Percentiles rank a stretch among this genome's conserved stretches.
Conservation (phyloP, 2,329 filamentous ascomycete genomes). For the Fusarium brevicatenulatum region DNA sequence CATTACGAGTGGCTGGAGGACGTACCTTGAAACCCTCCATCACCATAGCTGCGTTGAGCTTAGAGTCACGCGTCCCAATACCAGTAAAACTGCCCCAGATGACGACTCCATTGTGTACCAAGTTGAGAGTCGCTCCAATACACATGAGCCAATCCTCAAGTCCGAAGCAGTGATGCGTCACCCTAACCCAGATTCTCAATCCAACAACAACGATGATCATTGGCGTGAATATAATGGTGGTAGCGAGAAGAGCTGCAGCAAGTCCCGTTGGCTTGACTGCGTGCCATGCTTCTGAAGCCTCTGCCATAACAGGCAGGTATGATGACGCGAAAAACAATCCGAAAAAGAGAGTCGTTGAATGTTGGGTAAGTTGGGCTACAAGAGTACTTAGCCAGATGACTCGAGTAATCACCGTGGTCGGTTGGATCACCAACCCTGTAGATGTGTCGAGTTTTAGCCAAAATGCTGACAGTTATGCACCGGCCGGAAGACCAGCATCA, state of each 20-base stretch:
- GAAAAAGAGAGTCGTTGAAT: no score
- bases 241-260: background rate
- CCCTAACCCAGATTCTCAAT: background rate
- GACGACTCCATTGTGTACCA: slow-evolving; percentile 14
- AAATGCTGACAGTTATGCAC: background rate
- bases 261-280: background rate
- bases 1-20: accelerated
- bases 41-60: background rate
- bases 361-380: background rate
- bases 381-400: background rate
- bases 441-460: background rate
- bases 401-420: background rate
- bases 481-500: background rate
- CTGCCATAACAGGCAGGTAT: background rate
- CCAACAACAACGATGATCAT: slow-evolving; percentile 2
- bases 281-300: background rate
- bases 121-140: slow-evolving; percentile 9
- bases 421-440: background rate
- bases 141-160: slow-evolving; percentile 19
- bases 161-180: background rate
- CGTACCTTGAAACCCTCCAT: slow-evolving; percentile 13
- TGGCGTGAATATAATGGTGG: background rate
- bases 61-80: background rate
- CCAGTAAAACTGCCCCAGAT: slow-evolving; percentile 5
- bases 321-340: background rate